Percentiles rank a stretch among this genome's conserved stretches.
Conservation (phyloP, 2,329 filamentous ascomycete genomes). For the Penicillium sp. region DNA sequence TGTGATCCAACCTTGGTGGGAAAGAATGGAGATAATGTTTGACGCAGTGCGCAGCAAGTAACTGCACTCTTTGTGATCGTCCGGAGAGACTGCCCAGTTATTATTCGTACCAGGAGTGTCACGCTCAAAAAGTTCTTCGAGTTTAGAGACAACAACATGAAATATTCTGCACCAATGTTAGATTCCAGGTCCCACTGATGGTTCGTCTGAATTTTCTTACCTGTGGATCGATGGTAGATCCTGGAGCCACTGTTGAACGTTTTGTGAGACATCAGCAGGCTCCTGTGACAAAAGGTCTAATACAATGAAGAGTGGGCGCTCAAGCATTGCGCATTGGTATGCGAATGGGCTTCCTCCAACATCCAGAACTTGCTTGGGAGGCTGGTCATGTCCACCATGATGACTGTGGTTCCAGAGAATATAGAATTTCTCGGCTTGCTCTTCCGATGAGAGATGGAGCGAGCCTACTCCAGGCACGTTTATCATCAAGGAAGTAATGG, state of each 20-base stretch:
- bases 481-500: constrained; percentile 70
- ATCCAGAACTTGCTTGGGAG: constrained; percentile 34
- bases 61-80: constrained; percentile 73
- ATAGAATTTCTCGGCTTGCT: constrained; percentile 43
- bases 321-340: constrained; percentile 64
- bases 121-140: constrained; percentile 35
- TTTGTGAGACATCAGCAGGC: constrained; percentile 71
- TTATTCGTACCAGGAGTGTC: constrained; percentile 34
- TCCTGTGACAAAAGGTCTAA: constrained; percentile 77
- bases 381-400: constrained; percentile 40
- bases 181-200: constrained; percentile 19
- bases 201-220: constrained; percentile 26
- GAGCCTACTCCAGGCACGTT: constrained; percentile 36
- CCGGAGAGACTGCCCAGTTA: constrained; percentile 49
- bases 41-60: constrained; percentile 77
- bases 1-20: constrained; percentile 68
- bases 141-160: constrained; percentile 37
- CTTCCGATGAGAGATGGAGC: constrained; percentile 33
- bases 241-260: constrained; percentile 78
- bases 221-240: constrained; percentile 52
- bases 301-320: constrained; percentile 77
- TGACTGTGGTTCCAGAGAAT: constrained; percentile 48
- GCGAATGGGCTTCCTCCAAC: constrained; percentile 30
- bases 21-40: constrained; percentile 69
- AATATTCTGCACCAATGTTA: constrained; percentile 35